Percentiles rank a stretch among this genome's conserved stretches.
These are phyloP conservation scores for Phytophthora quininea DNA, from an alignment of 352 stramenopile species.

Conservation along the genomic window DNA sequence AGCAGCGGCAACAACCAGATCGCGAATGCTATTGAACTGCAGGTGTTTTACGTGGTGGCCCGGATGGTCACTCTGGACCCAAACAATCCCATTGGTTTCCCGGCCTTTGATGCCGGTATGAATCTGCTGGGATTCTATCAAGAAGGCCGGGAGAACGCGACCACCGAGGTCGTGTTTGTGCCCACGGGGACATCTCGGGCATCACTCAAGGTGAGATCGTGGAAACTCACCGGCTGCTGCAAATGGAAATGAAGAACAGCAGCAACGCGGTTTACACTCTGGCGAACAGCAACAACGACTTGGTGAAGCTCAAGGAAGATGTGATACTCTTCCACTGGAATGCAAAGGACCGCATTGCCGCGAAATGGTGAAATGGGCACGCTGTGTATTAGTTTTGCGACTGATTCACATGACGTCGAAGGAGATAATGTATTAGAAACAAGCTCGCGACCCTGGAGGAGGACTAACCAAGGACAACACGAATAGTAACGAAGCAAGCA, in stretches of 20 bases:
- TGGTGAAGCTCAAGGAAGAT: conserved; percentile 87
- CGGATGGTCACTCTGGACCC: conserved; percentile 76
- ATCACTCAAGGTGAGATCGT: conserved; percentile 76
- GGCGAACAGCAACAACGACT: conserved; percentile 76
- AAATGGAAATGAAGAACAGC: conserved; percentile 75
- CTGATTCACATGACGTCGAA: conserved; percentile 20
- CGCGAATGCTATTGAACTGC: conserved; percentile 74
- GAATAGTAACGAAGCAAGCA: conserved; percentile 35
- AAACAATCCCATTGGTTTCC: conserved; percentile 78
- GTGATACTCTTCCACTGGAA: conserved; percentile 89
- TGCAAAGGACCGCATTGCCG: conserved; percentile 63
- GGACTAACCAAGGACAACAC: conserved; percentile 14
- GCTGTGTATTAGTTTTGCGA: conserved; percentile 16
- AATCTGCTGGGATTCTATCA: conserved; percentile 86
- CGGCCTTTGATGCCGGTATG: conserved; percentile 70
- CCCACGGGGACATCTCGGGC: conserved; percentile 75
- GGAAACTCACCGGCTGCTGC: conserved; percentile 69
- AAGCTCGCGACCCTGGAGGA: conserved; percentile 16
- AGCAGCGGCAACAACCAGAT: conserved; percentile 50
- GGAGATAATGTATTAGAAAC: conserved; percentile 33
- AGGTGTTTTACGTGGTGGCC: conserved; percentile 83
- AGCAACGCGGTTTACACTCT: conserved; percentile 75
- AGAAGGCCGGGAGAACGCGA: conserved; percentile 71
- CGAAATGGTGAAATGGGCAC: conserved; percentile 39
- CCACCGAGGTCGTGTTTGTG: conserved; percentile 84